Evolutionary conservation across 352 stramenopile species (phyloP), one percentile per base, ranked within the genome.

Genomic region (Globisporangium cystogenes): DNA sequence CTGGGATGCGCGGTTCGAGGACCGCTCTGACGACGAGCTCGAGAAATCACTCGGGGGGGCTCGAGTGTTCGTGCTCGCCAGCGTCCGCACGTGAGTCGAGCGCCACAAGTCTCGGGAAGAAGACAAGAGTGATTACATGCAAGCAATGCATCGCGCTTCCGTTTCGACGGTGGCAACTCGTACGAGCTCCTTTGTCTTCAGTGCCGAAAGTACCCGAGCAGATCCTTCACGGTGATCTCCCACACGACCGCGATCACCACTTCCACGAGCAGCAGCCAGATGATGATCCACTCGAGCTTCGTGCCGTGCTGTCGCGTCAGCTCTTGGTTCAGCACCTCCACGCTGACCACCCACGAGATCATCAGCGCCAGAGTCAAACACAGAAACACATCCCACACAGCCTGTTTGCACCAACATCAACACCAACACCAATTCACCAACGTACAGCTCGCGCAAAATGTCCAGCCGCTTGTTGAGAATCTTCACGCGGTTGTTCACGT

Each of bases 381-480:
- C 7, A 36, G 6, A 3, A 36, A 36, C n/a, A n/a, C n/a, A n/a
- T n/a, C n/a, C n/a, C n/a, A n/a, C n/a, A n/a, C n/a, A n/a, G n/a
- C n/a, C n/a, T n/a, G n/a, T n/a, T n/a, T n/a, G n/a, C n/a, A n/a
- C 50, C 23, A 6, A 41, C 36, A 48, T 4, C 7, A 18, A 50
- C 26, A 5, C 26, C 21, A 3, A 43, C 15, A 43, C 18, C 16
- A 14, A 15, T n/a, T 2, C 21, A 16, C 18, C 7, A 44, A 74
- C 82, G 50, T 70, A 90, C 65, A 98, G 73, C 60, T 98, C 91
- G 40, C 80, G 79, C 21, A 98, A 64, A 47, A 98, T 93, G 49
- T 96, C 89, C 18, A 98, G 79, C 2, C 93, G 86, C 61, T 93
- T 96, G 73, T 98, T 98, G 42, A 98, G 64, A 29, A 98, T 87